Evolutionary conservation across 176 grass and related monocot genomes (phyloP), one percentile per base, ranked within the genome.

Genomic region (Dendrocalamus sinicus): DNA sequence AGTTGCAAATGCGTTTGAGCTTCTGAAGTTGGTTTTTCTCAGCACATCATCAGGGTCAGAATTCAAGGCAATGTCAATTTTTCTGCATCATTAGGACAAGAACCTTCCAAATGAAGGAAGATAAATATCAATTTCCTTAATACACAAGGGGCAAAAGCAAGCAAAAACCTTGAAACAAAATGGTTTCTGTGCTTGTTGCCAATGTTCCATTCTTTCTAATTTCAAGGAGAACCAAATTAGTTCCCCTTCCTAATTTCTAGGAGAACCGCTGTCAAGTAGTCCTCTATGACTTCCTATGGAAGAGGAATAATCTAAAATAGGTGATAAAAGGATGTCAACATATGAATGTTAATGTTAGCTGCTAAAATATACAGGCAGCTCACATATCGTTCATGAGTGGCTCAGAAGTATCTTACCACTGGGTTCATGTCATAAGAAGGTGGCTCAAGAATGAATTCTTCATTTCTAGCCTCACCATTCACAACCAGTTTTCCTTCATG

Each of bases 351-450:
- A 63, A 30, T 2, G 61, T 2, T 28, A 28, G 60, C 23, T 66
- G 32, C 8, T 16, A 70, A 71, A 71, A 8, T 46, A 81, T 57
- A 0, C 5, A 48, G 23, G 71, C 9, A 59, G 22, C 41, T 76
- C 51, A 72, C 3, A 62, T 60, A 57, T 41, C 20, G 15, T 9
- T 67, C 20, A 76, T 22, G 28, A 43, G 76, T 8, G 22, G 43
- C 30, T 12, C 30, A 73, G 9, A 61, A 73, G 79, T 78, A 43
- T 0, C 88, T 92, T 94, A 95, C 96, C 90, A 94, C 78, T 14
- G 90, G 90, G 39, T 86, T 92, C 91, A 98, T 95, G 84, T 98
- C 88, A 87, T 98, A 98, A 79, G 93, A 84, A 48, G 90, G 96
- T 54, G 90, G 91, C 74, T 95, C 96, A 72, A 98, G 88, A 89